A percentile compares a stretch with the other conserved stretches of the same genome.
phyloP scores from a whole-genome alignment of 2,329 filamentous ascomycete genomes.

The Fusarium beomiforme region DNA sequence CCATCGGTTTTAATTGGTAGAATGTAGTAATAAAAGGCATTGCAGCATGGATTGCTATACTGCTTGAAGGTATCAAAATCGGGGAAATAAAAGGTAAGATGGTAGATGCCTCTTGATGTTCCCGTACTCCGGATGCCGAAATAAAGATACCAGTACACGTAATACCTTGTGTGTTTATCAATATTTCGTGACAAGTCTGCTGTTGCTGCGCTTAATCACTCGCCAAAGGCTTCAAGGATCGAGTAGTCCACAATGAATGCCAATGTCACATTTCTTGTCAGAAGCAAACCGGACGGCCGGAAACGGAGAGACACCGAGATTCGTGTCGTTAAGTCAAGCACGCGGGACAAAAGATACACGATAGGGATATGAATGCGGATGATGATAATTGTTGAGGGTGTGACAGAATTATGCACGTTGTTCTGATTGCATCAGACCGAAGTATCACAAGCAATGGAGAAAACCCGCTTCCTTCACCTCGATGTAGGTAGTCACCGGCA shows the following conservation, averaged over 20 bases:
- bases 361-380: neutral
- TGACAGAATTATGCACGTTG: conserved; percentile 7
- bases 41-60: neutral
- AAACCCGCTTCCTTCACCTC: conserved; percentile 22
- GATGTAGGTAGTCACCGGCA: neutral
- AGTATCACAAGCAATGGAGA: neutral
- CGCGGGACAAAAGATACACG: neutral
- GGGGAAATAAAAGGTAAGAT: conserved; percentile 8
- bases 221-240: neutral
- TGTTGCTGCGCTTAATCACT: neutral
- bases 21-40: conserved; percentile 8
- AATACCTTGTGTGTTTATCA: conserved; percentile 8
- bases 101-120: conserved; percentile 16
- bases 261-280: conserved; percentile 4
- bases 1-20: conserved; percentile 6
- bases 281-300: conserved; percentile 29
- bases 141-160: conserved; percentile 1
- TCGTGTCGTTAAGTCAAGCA: neutral
- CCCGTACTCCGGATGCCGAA: conserved; percentile 28
- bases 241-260: conserved; percentile 14
- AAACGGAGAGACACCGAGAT: conserved; percentile 40
- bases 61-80: conserved; percentile 26
- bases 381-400: neutral
- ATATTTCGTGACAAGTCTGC: conserved; percentile 5
- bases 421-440: conserved; percentile 1